phyloP scores from a whole-genome alignment of 169 alveolate species.

The Perkinsus olseni region DNA sequence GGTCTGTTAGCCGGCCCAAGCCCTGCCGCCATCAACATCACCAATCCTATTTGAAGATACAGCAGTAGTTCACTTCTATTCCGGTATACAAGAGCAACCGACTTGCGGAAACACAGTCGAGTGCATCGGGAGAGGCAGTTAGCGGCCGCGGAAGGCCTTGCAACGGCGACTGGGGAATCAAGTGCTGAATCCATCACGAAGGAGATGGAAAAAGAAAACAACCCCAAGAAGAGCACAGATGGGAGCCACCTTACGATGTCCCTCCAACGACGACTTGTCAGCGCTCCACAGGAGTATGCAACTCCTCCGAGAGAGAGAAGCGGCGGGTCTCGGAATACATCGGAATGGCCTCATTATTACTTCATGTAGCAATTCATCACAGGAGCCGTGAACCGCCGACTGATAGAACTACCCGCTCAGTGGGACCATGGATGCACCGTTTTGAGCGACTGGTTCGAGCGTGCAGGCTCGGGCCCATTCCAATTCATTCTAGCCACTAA shows the following conservation, averaged over 20 bases:
- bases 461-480: neutral
- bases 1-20: neutral
- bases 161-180: neutral
- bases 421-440: too few relatives aligned
- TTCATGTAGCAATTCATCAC: too few relatives aligned
- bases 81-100: neutral
- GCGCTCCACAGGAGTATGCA: too few relatives aligned
- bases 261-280: too few relatives aligned
- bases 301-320: too few relatives aligned
- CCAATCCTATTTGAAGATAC: neutral
- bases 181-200: neutral
- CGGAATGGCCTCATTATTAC: too few relatives aligned
- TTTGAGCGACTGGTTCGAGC: too few relatives aligned
- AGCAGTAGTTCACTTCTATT: neutral
- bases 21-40: neutral
- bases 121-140: neutral
- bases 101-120: neutral
- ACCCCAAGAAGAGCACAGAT: neutral
- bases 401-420: too few relatives aligned
- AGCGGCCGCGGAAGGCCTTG: neutral
- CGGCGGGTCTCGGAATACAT: too few relatives aligned
- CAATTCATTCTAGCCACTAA: neutral
- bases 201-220: neutral
- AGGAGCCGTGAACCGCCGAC: too few relatives aligned
- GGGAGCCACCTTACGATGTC: too few relatives aligned